These are phyloP conservation scores for Sporobolomyces roseus DNA, from an alignment of 768 basidiomycete species.

Conservation along the genomic window DNA sequence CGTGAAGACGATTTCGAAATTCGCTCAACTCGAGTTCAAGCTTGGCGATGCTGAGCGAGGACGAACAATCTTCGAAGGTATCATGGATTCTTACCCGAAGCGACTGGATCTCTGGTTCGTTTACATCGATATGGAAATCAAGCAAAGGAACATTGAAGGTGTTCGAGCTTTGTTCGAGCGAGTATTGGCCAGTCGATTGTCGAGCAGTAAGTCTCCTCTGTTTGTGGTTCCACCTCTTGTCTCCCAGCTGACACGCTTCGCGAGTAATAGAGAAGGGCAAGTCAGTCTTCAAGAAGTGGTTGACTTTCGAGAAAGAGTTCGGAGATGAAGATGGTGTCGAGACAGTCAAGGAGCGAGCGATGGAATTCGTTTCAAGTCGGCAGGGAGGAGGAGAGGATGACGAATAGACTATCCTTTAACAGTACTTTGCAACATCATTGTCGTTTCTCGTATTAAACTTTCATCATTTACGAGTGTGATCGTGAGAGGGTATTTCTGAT, in stretches of 20 bases:
- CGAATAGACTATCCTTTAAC: background rate
- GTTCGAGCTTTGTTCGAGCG: slow-evolving; percentile 84
- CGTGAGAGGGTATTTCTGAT: slow-evolving; percentile 3
- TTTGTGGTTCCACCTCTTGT: slow-evolving; percentile 30
- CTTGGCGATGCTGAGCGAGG: slow-evolving; percentile 90
- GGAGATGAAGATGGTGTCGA: slow-evolving; percentile 81
- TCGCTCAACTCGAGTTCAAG: slow-evolving; percentile 92
- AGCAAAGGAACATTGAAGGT: slow-evolving; percentile 70
- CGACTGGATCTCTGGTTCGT: slow-evolving; percentile 92
- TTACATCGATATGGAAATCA: slow-evolving; percentile 94
- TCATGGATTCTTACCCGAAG: slow-evolving; percentile 91
- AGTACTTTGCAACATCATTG: background rate
- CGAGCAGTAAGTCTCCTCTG: slow-evolving; percentile 66
- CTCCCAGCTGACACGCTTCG: no score
- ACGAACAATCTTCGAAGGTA: slow-evolving; percentile 91
- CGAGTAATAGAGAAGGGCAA: slow-evolving; percentile 52
- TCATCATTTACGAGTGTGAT: background rate
- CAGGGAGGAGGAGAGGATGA: slow-evolving; percentile 8
- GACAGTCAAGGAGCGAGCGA: slow-evolving; percentile 77
- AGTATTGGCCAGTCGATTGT: slow-evolving; percentile 77
- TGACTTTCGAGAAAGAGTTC: slow-evolving; percentile 75
- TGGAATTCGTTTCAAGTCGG: slow-evolving; percentile 57
- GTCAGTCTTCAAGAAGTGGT: slow-evolving; percentile 96
- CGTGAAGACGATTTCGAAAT: slow-evolving; percentile 89
- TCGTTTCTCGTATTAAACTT: no score